Evolutionary conservation across 2,329 filamentous ascomycete species (phyloP), one percentile per base, ranked within the genome.

Genomic region (Epichloe typhina): DNA sequence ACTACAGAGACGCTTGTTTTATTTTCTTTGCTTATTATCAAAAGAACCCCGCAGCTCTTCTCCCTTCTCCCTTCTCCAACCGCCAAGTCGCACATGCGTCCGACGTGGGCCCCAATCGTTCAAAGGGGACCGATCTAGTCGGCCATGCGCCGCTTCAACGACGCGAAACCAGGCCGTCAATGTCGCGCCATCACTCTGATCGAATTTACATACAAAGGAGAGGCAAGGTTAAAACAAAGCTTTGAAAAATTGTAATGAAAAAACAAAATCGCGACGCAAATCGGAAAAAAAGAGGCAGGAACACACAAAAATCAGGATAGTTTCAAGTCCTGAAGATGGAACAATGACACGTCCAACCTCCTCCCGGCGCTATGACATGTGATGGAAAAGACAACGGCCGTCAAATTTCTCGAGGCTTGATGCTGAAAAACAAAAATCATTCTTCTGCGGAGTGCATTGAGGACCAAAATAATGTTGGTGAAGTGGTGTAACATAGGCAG

Each of bases 171-270:
- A 39, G 21, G 35, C 23, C 43, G 21, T 38, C 35, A 21, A 38
- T 33, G 15, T 50, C 40, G 53, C 53, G 49, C 45, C 45, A 56
- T 53, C 49, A 51, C 53, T 55, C 46, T 49, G 49, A 38, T 49
- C 50, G 47, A 37, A 42, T 53, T 50, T 50, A 36, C 48, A 13
- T 45, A 40, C 12, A 40, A 40, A 37, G 9, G 40, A 31, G 15
- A 49, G 15, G 33, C 4, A 3, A 31, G 31, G 8, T 9, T 31
- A 50, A 11, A 37, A 52, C 46, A 37, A 49, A 54, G 45, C 46
- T 11, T 31, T 31, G 31, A 11, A 50, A 49, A 11, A 47, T 19
- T 3, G 19, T 38, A 19, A 15, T 6, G 40, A 35, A 15, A 21
- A 38, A 26, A n/a, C 3, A 41, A 21, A 13, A 35, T 23, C 26